Base-by-base conservation (phyloP, 176 grass and related monocot genomes). In the Oryza nivara region DNA sequence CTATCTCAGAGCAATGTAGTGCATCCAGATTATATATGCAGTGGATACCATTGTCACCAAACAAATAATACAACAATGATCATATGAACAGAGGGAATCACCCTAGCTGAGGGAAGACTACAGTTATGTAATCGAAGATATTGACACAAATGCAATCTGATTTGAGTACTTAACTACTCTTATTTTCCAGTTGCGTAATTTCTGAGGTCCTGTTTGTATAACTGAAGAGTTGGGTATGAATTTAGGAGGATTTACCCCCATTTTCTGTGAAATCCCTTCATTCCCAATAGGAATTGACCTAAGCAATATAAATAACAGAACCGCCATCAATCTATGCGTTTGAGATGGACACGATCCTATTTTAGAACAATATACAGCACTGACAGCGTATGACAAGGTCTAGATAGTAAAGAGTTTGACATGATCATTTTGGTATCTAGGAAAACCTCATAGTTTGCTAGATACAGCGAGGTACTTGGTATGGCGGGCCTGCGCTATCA, bases 401-500 rank as follows among this genome's bases (percentile, higher is more conserved):
- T 78, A 5, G 7, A 26, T 54, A 77, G 70, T 64, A 26, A 3
- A 65, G 20, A 56, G 10, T 76, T 56, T 47, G 43, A 14, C 16
- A 22, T 11, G 48, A 79, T 69, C 43, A 71, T 54, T 70, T 69
- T 65, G 34, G 14, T 67, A 76, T 80, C 64, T 75, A 64, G 14
- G 7, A 69, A 41, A 79, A 47, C 51, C 75, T 95, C 88, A 99
- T 75, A 99, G 72, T 92, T 30, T 96, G 83, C 97, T 94, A 82
- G 97, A 91, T 67, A 20, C 89, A 65, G 86, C 85, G 44, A 96
- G 93, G 78, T 96, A 99, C 83, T 96, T 99, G 44, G 93, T 86
- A 74, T 99, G 92, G 35, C 90, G 90, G 16, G 81, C 97, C 56
- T 99, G 91, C n/a, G 93, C 93, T 73, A 99, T 89, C 83, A 91